Evolutionary conservation across 305 asterid genomes (phyloP), one percentile per base, ranked within the genome.

Genomic region (Petunia hybrid): DNA sequence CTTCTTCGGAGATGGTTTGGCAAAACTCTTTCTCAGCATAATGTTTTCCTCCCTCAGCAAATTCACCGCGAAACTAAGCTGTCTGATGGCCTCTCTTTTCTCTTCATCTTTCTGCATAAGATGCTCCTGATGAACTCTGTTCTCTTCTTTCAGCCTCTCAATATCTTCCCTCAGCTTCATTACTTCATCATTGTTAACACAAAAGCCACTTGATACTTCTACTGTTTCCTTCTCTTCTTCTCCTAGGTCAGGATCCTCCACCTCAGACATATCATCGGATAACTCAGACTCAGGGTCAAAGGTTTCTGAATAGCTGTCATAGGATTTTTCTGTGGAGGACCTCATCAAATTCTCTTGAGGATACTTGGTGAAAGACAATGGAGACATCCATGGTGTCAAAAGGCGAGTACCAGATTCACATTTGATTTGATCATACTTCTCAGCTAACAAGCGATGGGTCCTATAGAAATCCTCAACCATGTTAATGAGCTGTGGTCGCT

Each of bases 61-160:
- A 40, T 96, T 97, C 89, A 96, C 81, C 39, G 95, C 97, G 65
- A 87, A 59, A 77, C 93, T 94, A 13, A 96, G 91, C 64, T 94
- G 99, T 81, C 98, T 87, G 46, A 96, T 96, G 48, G 91, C 99
- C 70, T 94, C 98, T 69, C 97, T 85, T 82, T 96, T 96, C 92
- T 96, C 98, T 57, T 94, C 99, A 73, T 96, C 99, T 84, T 96
- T 96, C 83, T 87, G 89, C 81, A 51, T 39, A 5, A 96, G 88
- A 55, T 85, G 81, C 84, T 86, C 89, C 80, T 85, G 87, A 64
- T 91, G 97, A 65, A 82, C 82, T 88, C 79, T 67, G 70, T 89
- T 93, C 77, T 96, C 97, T 82, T 88, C 92, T 83, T 83, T 76
- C 60, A 95, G 94, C 55, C 78, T 89, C 88, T 86, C 89, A 22